Conservation (phyloP, 495 filamentous ascomycete species). For the Penicillium goetzii region DNA sequence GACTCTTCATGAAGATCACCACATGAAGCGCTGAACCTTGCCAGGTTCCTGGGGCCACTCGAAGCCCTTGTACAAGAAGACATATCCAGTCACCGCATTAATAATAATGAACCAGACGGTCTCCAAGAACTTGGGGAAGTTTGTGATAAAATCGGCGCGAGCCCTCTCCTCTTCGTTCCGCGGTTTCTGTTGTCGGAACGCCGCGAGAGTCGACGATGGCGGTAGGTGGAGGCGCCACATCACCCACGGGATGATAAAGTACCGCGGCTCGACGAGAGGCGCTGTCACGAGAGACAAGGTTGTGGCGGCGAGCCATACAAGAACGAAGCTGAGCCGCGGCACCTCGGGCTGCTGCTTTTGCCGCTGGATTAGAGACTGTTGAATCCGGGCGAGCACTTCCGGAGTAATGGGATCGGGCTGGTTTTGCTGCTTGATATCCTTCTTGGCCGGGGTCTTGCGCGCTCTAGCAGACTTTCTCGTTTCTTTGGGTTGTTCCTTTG, state of each 20-base stretch:
- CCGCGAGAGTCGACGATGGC: conserved; percentile 39
- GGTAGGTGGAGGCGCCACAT: conserved; percentile 87
- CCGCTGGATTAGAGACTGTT: conserved; percentile 40
- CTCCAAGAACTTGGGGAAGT: conserved; percentile 63
- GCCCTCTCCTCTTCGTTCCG: conserved; percentile 32
- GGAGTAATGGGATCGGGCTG: conserved; percentile 33
- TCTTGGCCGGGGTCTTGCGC: conserved; percentile 35
- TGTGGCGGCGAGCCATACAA: conserved; percentile 74
- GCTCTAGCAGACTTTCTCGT: conserved; percentile 30
- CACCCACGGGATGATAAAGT: conserved; percentile 94
- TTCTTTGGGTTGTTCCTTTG: conserved; percentile 30
- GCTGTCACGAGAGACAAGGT: conserved; percentile 80
- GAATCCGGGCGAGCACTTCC: conserved; percentile 40
- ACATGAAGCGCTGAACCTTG: conserved; percentile 89
- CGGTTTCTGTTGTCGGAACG: conserved; percentile 30
- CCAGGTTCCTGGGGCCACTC: conserved; percentile 81
- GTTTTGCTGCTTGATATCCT: conserved; percentile 5
- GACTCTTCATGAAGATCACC: conserved; percentile 52
- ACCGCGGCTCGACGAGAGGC: conserved; percentile 90
- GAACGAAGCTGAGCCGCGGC: conserved; percentile 56
- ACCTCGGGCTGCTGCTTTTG: conserved; percentile 37
- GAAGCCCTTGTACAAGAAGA: conserved; percentile 81
- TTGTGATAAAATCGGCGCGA: conserved; percentile 36
- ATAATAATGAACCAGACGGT: conserved; percentile 76
- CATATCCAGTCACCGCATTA: conserved; percentile 73